These are phyloP conservation scores for Talaromyces rugulosus DNA, from an alignment of 2,329 filamentous ascomycete genomes.

Conservation along the genomic window DNA sequence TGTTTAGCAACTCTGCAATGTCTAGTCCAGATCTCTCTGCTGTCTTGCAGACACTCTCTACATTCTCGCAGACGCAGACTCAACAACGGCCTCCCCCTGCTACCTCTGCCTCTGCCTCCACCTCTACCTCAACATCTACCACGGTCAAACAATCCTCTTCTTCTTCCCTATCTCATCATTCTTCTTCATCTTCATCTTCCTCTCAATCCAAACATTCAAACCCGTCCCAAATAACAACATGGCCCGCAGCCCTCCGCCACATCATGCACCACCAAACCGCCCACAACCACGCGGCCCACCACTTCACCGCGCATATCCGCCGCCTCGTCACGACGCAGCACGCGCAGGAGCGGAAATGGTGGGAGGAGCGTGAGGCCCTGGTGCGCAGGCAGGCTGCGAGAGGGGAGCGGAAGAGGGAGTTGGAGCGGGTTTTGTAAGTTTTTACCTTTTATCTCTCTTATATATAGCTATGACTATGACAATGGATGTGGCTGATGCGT, in stretches of 20 bases:
- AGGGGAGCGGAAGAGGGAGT: conserved; percentile 49
- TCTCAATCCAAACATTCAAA: conserved; percentile 18
- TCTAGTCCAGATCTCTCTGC: conserved; percentile 35
- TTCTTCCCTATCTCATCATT: conserved; percentile 18
- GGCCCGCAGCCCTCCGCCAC: conserved; percentile 48
- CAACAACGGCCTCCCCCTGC: background rate
- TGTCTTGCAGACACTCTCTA: conserved; percentile 39
- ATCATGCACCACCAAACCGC: conserved; percentile 48
- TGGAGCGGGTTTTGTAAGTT: conserved; percentile 53
- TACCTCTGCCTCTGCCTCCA: background rate
- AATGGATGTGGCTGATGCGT: no score
- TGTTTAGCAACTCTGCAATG: background rate
- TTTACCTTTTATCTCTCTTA: background rate
- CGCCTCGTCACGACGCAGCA: conserved; percentile 62
- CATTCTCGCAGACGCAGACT: conserved; percentile 21
- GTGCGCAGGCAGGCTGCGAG: conserved; percentile 49
- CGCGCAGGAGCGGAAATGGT: conserved; percentile 60
- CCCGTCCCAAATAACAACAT: conserved; percentile 48
- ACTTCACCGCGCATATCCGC: conserved; percentile 42
- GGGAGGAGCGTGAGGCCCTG: conserved; percentile 49
- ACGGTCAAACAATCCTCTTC: conserved; percentile 38
- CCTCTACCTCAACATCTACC: conserved; percentile 19
- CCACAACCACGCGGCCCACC: conserved; percentile 33
- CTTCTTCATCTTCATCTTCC: conserved; percentile 29
- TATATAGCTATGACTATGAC: no score